phyloP scores from a whole-genome alignment of 441 rosid genomes.

The Melastoma candidum region DNA sequence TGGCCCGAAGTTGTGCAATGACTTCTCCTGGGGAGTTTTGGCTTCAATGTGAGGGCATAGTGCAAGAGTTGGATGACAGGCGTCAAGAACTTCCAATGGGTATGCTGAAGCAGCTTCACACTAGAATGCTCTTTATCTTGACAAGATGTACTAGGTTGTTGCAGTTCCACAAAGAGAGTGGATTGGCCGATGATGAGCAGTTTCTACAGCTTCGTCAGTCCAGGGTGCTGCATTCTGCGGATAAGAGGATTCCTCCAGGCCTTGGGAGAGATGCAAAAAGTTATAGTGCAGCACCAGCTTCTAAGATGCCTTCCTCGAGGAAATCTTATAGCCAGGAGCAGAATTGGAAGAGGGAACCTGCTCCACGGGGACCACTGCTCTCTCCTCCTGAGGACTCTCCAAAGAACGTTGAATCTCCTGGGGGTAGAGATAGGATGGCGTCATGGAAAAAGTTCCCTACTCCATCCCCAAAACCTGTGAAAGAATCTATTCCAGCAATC shows the following conservation, averaged over 20 bases:
- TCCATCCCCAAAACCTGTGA: constrained; percentile 45
- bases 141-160: constrained; percentile 79
- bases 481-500: constrained; percentile 33
- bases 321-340: constrained; percentile 95
- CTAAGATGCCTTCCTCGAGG: constrained; percentile 44
- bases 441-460: constrained; percentile 89
- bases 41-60: constrained; percentile 54
- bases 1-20: constrained; percentile 48
- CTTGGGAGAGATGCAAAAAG: constrained; percentile 47
- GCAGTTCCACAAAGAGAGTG: constrained; percentile 65
- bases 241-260: constrained; percentile 31
- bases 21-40: constrained; percentile 62
- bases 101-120: constrained; percentile 58
- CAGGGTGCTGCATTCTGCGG: constrained; percentile 25
- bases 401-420: constrained; percentile 55
- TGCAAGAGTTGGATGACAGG: constrained; percentile 58
- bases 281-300: constrained; percentile 46
- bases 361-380: constrained; percentile 29
- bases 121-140: constrained; percentile 77
- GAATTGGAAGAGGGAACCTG: constrained; percentile 51
- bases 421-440: constrained; percentile 59
- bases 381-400: constrained; percentile 31
- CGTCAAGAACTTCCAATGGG: constrained; percentile 63
- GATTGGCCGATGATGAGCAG: constrained; percentile 59
- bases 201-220: constrained; percentile 56